Evolutionary conservation across 2,329 filamentous ascomycete species (phyloP).

Genomic region (Ophiognomonia clavigignenti-juglandacearum): DNA sequence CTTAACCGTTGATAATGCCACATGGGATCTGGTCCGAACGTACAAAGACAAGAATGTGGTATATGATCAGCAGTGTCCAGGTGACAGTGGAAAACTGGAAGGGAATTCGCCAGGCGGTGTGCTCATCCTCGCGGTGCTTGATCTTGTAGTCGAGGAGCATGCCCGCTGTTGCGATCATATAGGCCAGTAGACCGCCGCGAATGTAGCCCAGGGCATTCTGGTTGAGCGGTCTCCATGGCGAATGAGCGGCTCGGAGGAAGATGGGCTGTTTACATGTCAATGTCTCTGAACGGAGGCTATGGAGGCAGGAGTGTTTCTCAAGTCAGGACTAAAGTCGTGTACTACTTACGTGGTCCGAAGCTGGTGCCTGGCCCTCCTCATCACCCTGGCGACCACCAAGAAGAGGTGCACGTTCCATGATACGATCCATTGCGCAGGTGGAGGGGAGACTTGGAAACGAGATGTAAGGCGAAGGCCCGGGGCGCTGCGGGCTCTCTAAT

Average conservation of each 20-base stretch:
- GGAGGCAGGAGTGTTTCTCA: too few species aligned
- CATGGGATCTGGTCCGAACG: conserved; percentile 20
- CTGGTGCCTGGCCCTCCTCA: conserved; percentile 11
- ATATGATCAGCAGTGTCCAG: conserved; percentile 37
- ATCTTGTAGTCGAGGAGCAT: conserved; percentile 43
- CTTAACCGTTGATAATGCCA: too few species aligned
- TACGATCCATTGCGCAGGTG: conserved; percentile 14
- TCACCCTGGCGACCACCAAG: conserved; percentile 11
- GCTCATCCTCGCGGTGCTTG: conserved; percentile 30
- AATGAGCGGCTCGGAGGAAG: conserved; percentile 47
- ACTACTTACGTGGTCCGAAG: conserved; percentile 25
- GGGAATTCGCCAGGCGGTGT: conserved; percentile 35
- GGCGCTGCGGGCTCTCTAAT: background rate
- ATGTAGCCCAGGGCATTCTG: conserved; percentile 41
- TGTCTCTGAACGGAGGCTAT: background rate
- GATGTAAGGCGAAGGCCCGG: conserved; percentile 4
- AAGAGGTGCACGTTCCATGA: conserved; percentile 18
- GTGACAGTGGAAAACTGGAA: conserved; percentile 47
- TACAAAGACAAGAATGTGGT: conserved; percentile 43
- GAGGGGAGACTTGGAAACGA: conserved; percentile 10
- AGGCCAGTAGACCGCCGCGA: conserved; percentile 36
- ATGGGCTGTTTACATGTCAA: conserved; percentile 36
- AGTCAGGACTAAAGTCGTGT: background rate
- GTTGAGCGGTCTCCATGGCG: conserved; percentile 42
- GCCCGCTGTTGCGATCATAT: conserved; percentile 35